phyloP scores from a whole-genome alignment of 768 basidiomycete genomes.

The Dentipellis fragilis region DNA sequence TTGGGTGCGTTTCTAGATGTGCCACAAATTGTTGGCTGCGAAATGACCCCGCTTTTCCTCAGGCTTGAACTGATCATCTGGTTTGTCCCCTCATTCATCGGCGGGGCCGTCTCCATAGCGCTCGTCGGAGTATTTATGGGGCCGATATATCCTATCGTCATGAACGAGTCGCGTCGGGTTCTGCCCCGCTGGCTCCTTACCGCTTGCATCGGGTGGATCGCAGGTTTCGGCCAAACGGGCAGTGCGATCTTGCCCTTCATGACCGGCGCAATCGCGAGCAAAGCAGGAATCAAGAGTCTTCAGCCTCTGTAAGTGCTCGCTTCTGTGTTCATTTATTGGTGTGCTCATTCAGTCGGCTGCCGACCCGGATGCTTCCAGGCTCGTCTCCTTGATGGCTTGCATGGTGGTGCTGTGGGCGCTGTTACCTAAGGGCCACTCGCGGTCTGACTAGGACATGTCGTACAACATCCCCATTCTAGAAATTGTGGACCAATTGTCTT shows the following conservation, averaged over 20 bases:
- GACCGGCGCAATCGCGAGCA: constrained; percentile 34
- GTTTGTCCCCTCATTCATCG: constrained; percentile 42
- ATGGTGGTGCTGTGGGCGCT: constrained; percentile 31
- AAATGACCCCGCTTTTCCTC: constrained; percentile 11
- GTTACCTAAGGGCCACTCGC: constrained; percentile 21
- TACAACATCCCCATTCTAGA: too few species aligned
- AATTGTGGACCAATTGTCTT: too few species aligned
- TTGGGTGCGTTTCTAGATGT: constrained; percentile 18
- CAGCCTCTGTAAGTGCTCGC: constrained; percentile 37
- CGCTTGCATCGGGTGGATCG: constrained; percentile 35
- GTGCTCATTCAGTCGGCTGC: background rate
- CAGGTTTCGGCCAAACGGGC: constrained; percentile 39
- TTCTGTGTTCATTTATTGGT: background rate
- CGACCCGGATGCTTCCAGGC: too few species aligned
- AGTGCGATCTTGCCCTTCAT: constrained; percentile 41
- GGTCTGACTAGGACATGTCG: background rate
- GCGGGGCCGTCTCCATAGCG: constrained; percentile 38
- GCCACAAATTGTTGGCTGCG: background rate
- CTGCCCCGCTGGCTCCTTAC: constrained; percentile 35
- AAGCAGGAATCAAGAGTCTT: constrained; percentile 31
- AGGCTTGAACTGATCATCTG: constrained; percentile 46
- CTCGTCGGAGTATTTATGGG: constrained; percentile 43
- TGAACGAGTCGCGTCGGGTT: constrained; percentile 29
- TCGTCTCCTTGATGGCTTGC: constrained; percentile 29
- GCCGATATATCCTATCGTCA: constrained; percentile 32